These are phyloP conservation scores for Leccinellum albellum DNA, from an alignment of 768 basidiomycete genomes.

Conservation along the genomic window DNA sequence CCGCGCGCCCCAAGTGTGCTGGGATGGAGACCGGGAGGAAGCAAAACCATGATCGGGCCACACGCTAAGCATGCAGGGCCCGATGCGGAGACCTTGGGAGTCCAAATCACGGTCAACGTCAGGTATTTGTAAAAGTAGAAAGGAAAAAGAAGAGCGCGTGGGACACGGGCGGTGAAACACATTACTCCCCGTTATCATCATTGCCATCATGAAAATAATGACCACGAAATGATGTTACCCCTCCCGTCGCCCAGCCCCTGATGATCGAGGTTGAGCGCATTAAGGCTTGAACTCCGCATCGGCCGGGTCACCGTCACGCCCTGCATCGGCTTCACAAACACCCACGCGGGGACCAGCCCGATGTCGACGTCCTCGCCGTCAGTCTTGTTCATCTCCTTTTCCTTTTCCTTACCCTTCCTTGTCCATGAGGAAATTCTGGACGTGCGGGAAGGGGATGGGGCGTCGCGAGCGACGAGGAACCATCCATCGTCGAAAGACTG, in stretches of 20 bases:
- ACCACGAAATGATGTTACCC: slow-evolving; percentile 64
- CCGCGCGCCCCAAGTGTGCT: not conserved
- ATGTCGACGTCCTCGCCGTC: slow-evolving; percentile 49
- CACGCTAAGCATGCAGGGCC: not conserved
- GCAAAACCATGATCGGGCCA: not conserved
- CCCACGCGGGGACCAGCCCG: slow-evolving; percentile 75
- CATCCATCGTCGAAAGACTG: slow-evolving; percentile 77
- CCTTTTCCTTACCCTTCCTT: not conserved
- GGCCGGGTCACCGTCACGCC: slow-evolving; percentile 62
- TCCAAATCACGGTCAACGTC: not conserved
- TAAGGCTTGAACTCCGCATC: slow-evolving; percentile 49
- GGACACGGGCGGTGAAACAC: not conserved
- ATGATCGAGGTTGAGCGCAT: slow-evolving; percentile 47
- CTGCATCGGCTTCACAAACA: slow-evolving; percentile 61
- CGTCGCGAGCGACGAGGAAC: slow-evolving; percentile 66
- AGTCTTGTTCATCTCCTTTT: slow-evolving; percentile 4
- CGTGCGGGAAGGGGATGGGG: slow-evolving; percentile 36
- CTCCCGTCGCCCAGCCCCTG: slow-evolving; percentile 30
- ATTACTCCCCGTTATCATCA: not conserved
- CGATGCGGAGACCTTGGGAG: not conserved
- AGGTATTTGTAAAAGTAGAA: not conserved
- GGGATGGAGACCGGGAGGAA: not conserved
- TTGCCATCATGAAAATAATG: slow-evolving; percentile 7
- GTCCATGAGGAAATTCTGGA: slow-evolving; percentile 25
- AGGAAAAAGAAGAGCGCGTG: not conserved